These are phyloP conservation scores for Capsicum rhomboideum DNA, from an alignment of 257 asterid species.

Conservation along the genomic window DNA sequence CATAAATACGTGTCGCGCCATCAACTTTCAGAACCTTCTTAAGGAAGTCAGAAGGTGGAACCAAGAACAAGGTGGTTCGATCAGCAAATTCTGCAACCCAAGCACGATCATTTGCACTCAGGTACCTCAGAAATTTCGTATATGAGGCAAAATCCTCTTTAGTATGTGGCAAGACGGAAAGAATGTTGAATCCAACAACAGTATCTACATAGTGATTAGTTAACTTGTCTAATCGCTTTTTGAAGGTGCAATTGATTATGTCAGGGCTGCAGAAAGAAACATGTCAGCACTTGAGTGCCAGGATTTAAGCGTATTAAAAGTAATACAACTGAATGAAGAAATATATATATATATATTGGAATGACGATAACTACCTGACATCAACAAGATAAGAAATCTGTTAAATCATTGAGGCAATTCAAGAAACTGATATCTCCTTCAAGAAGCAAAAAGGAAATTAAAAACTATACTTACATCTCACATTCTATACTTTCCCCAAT, in stretches of 20 bases:
- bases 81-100: slow-evolving; percentile 78
- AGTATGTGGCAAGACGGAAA: slow-evolving; percentile 78
- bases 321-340: too few relatives aligned
- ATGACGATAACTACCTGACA: too few relatives aligned
- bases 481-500: slow-evolving; percentile 47
- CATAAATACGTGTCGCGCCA: slow-evolving; percentile 92
- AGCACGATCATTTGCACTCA: slow-evolving; percentile 78
- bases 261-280: slow-evolving; percentile 50
- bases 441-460: neutral
- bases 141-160: slow-evolving; percentile 90
- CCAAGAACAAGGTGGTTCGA: too few relatives aligned
- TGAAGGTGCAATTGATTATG: slow-evolving; percentile 70
- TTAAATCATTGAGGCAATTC: neutral
- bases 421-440: neutral
- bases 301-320: too few relatives aligned
- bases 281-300: neutral
- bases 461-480: slow-evolving; percentile 57
- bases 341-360: too few relatives aligned
- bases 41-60: too few relatives aligned
- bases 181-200: slow-evolving; percentile 61
- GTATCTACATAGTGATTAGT: slow-evolving; percentile 77
- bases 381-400: too few relatives aligned
- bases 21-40: too few relatives aligned
- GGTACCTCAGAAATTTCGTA: slow-evolving; percentile 74
- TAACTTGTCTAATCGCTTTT: slow-evolving; percentile 84